Conservation (phyloP, 1,284 basidiomycete genomes). For the Puccinia novopanici region DNA sequence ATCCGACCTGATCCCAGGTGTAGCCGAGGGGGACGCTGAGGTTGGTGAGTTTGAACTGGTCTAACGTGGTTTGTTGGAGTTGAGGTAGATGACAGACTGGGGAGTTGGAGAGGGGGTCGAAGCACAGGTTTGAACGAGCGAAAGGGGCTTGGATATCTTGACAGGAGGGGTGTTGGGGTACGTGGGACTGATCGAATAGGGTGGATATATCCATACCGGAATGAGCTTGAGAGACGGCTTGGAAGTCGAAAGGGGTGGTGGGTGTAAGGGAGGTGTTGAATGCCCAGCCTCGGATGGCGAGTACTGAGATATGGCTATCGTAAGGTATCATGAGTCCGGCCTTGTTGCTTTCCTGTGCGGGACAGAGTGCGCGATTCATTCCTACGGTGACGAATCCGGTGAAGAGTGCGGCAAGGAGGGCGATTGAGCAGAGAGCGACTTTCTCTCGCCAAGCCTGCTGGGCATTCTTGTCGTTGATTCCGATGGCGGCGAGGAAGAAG, state of each 20-base stretch:
- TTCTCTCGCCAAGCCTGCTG: constrained; percentile 98
- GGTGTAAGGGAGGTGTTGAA: constrained; percentile 72
- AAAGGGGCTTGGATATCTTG: constrained; percentile 64
- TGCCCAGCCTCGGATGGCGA: constrained; percentile 76
- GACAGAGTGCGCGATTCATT: constrained; percentile 87
- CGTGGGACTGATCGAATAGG: constrained; percentile 69
- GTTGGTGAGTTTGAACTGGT: constrained; percentile 67
- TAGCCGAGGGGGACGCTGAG: constrained; percentile 75
- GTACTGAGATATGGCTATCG: constrained; percentile 62
- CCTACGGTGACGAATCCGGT: constrained; percentile 95
- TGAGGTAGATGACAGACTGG: constrained; percentile 65
- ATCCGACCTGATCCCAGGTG: constrained; percentile 79
- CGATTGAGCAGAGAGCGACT: constrained; percentile 85
- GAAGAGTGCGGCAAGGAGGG: constrained; percentile 72
- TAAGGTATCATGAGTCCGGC: constrained; percentile 15
- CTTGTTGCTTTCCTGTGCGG: constrained; percentile 58
- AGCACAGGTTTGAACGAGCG: constrained; percentile 75
- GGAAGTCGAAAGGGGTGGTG: constrained; percentile 67
- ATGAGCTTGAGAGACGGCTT: constrained; percentile 65
- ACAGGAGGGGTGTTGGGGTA: constrained; percentile 66
- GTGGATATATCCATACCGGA: constrained; percentile 85
- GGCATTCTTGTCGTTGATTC: constrained; percentile 59
- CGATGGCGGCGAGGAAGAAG: constrained; percentile 59
- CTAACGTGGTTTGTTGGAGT: constrained; percentile 54
- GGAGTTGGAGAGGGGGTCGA: constrained; percentile 60